phyloP scores from a whole-genome alignment of 176 grass and related monocot species.

The Rhynchospora tenuis region DNA sequence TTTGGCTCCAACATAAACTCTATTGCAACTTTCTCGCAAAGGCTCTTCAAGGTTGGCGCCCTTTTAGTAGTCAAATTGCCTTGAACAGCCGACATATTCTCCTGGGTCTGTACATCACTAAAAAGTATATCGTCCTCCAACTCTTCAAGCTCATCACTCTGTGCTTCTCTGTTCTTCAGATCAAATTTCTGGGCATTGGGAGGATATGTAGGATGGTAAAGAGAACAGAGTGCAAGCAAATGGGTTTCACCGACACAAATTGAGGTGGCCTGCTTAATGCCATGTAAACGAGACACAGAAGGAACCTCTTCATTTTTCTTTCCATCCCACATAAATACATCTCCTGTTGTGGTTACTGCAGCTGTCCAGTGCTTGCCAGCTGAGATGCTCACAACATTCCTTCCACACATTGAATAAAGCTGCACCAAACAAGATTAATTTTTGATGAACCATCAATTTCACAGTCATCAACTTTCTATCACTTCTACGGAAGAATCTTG shows the following conservation, averaged over 20 bases:
- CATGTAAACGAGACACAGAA: constrained; percentile 63
- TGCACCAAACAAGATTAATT: constrained; percentile 27
- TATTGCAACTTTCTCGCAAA: constrained; percentile 92
- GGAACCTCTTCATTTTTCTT: constrained; percentile 73
- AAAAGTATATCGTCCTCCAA: constrained; percentile 69
- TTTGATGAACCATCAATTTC: constrained; percentile 3
- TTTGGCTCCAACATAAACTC: constrained; percentile 81
- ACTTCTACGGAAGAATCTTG: constrained; percentile 16
- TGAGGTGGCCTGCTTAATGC: constrained; percentile 79
- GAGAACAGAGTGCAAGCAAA: constrained; percentile 71
- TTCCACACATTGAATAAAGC: constrained; percentile 77
- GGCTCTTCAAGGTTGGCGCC: constrained; percentile 67
- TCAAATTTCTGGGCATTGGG: constrained; percentile 37
- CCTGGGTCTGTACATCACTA: constrained; percentile 34
- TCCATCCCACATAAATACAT: constrained; percentile 97
- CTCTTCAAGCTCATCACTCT: constrained; percentile 49
- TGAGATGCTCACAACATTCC: constrained; percentile 67
- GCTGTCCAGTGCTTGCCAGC: constrained; percentile 97
- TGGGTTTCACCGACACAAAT: constrained; percentile 99
- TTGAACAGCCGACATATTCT: constrained; percentile 25
- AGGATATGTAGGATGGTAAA: constrained; percentile 79
- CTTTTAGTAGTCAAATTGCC: constrained; percentile 23
- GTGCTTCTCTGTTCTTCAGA: constrained; percentile 28
- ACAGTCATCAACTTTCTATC: background rate
- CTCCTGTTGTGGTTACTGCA: constrained; percentile 72